Conservation (phyloP, 2,329 filamentous ascomycete genomes). For the Trichoderma arundinaceum region DNA sequence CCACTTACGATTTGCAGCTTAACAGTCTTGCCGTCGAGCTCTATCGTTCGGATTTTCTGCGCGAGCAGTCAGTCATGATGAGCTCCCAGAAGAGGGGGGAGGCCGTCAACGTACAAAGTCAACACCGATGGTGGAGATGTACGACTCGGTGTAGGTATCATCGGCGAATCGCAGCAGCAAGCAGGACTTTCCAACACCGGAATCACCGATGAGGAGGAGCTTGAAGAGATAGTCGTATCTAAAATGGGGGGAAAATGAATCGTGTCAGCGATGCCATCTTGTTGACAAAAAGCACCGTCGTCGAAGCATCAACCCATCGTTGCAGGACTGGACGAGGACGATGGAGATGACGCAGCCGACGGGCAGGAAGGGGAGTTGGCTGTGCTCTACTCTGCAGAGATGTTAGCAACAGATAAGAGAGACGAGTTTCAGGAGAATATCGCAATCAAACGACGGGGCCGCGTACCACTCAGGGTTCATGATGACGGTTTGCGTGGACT, state of each 20-base stretch:
- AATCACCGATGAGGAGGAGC: slow-evolving; percentile 99
- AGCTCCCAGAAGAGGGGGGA: background rate
- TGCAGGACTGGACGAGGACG: background rate
- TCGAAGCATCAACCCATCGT: slow-evolving; percentile 33
- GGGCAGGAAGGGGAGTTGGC: background rate
- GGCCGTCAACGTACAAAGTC: slow-evolving; percentile 78
- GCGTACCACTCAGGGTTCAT: slow-evolving; percentile 96
- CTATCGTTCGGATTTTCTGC: slow-evolving; percentile 99
- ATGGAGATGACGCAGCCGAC: slow-evolving; percentile 8
- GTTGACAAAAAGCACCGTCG: background rate
- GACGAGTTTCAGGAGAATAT: slow-evolving; percentile 41
- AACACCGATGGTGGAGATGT: slow-evolving; percentile 99
- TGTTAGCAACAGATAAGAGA: slow-evolving; percentile 37
- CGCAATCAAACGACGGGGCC: slow-evolving; percentile 38
- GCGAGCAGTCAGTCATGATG: background rate
- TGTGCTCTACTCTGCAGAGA: slow-evolving; percentile 38
- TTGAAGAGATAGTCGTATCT: slow-evolving; percentile 99
- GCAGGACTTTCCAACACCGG: slow-evolving; percentile 99
- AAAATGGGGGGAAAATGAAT: slow-evolving; percentile 32
- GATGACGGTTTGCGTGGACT: slow-evolving; percentile 50
- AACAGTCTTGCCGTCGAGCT: slow-evolving; percentile 99
- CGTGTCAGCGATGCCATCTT: slow-evolving; percentile 33
- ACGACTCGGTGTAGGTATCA: slow-evolving; percentile 98
- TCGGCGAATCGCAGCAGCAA: slow-evolving; percentile 96
- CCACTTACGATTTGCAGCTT: slow-evolving; percentile 95